Percentiles rank a stretch among this genome's conserved stretches.
Evolutionary conservation across 352 stramenopile genomes (phyloP).

Genomic region (Phytophthora idaei): DNA sequence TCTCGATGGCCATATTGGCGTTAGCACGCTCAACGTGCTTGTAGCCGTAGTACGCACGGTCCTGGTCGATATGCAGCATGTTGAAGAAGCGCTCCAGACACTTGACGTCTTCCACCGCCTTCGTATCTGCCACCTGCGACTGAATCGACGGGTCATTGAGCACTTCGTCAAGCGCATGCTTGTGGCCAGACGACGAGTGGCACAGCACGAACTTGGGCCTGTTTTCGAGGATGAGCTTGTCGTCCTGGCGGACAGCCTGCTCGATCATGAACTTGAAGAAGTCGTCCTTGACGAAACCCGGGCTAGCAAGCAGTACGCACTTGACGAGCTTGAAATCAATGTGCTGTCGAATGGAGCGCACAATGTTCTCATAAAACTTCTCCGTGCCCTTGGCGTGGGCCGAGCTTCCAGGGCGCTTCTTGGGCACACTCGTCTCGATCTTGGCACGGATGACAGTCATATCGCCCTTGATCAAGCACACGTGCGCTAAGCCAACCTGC

Average conservation of each 20-base stretch:
- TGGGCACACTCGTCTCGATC: conserved; percentile 97
- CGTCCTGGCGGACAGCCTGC: conserved; percentile 92
- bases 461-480: conserved; percentile 97
- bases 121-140: conserved; percentile 94
- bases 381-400: conserved; percentile 93
- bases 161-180: conserved; percentile 97
- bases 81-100: conserved; percentile 95
- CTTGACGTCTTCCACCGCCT: conserved; percentile 93
- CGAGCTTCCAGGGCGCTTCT: conserved; percentile 95
- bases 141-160: conserved; percentile 93
- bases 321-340: conserved; percentile 98
- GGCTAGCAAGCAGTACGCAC: conserved; percentile 94
- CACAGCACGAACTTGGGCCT: conserved; percentile 97
- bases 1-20: conserved; percentile 94
- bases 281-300: conserved; percentile 98
- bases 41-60: conserved; percentile 97
- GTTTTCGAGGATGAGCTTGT: conserved; percentile 96
- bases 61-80: conserved; percentile 95
- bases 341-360: conserved; percentile 95
- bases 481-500: conserved; percentile 94
- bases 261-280: conserved; percentile 97
- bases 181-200: conserved; percentile 96
- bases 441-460: conserved; percentile 96
- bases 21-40: conserved; percentile 93
- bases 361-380: conserved; percentile 97